Evolutionary conservation across 108 stramenopile genomes (phyloP).

Genomic region (Pseudonitzschia pungens): DNA sequence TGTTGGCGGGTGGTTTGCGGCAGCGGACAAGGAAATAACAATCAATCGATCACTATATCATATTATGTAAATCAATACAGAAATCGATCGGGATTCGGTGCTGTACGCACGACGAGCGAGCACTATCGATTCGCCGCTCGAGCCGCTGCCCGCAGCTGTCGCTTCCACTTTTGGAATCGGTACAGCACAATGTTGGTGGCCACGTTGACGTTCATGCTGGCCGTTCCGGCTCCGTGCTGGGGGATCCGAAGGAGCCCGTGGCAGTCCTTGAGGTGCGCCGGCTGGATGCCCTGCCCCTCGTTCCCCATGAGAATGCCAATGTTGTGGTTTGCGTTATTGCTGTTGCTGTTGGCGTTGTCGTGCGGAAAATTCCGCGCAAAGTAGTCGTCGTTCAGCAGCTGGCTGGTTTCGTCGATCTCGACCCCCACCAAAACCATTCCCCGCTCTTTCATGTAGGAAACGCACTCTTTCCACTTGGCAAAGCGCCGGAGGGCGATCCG

Average conservation of each 20-base stretch:
- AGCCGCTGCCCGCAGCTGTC: too few relatives aligned
- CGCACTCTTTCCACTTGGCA: constrained; percentile 68
- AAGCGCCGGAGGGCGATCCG: constrained; percentile 37
- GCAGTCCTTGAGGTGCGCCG: constrained; percentile 71
- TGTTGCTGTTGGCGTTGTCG: neutral
- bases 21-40: too few relatives aligned
- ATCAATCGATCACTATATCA: too few relatives aligned
- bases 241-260: constrained; percentile 69
- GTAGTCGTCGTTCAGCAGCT: constrained; percentile 42
- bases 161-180: constrained; percentile 10
- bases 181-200: constrained; percentile 34
- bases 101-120: too few relatives aligned
- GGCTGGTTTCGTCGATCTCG: constrained; percentile 63
- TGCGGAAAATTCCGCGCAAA: constrained; percentile 13
- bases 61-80: too few relatives aligned
- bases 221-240: constrained; percentile 86
- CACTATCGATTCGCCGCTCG: too few relatives aligned
- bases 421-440: constrained; percentile 69
- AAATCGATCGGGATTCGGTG: neutral
- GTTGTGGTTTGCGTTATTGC: constrained; percentile 21
- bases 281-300: constrained; percentile 76
- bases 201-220: constrained; percentile 86
- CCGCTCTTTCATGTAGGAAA: constrained; percentile 37
- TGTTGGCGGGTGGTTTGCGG: too few relatives aligned
- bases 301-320: constrained; percentile 85